Base-by-base conservation (phyloP, 352 stramenopile species). In the Phytophthora sp. region DNA sequence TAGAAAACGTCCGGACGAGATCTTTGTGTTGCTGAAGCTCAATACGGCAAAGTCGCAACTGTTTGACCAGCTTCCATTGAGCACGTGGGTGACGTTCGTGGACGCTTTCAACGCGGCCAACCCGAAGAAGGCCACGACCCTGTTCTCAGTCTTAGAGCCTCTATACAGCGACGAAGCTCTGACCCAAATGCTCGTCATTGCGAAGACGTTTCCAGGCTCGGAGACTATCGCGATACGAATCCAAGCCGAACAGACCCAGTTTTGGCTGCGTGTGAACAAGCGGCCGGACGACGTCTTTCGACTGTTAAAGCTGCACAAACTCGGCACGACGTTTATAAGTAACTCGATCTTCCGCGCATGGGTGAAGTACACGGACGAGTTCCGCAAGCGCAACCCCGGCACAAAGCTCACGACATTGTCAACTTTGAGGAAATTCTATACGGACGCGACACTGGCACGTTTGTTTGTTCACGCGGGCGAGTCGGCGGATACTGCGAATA, bases 11-110 rank as follows among this genome's bases (percentile, higher is more conserved):
- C 47, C 57, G 15, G 21, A 66, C 29, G 27, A 66, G 18, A n/a
- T 66, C 3, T 66, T 66, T 16, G 47, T 59, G 8, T 2, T 51
- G 20, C 27, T 66, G 11, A 66, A 66, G 36, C 57, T 66, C 4
- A 53, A 59, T 16, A 58, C 41, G 7, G 57, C 18, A 0, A 47
- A 38, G 36, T 23, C 50, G 16, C 24, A n/a, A 23, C 50, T 57
- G 11, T 57, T 66, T 39, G 46, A 49, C 18, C 57, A 66, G 36
- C 57, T 47, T 45, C 57, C 52, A 16, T 29, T 59, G 20, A 59
- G 46, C 16, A 53, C 57, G 9, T 66, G 57, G 57, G 57, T 66
- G 35, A 44, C 35, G 7, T 66, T 46, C 20, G 2, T 66, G 27
- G 47, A 58, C 33, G 24, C 47, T 7, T 66, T 59, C 26, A 59